Conservation (phyloP, 805 yeast species). For the Zygotorulaspora chibaensis region DNA sequence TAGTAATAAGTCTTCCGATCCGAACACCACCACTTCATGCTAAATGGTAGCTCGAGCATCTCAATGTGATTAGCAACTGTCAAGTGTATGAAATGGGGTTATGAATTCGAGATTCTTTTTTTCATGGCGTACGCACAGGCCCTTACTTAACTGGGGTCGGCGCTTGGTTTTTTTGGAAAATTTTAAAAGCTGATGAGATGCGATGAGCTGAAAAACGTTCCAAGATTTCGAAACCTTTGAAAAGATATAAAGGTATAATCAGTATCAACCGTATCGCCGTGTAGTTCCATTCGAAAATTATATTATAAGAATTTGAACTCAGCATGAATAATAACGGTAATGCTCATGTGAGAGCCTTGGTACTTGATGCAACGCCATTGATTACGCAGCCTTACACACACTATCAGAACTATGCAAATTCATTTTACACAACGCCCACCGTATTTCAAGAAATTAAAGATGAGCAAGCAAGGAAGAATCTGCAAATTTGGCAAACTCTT, state of each 20-base stretch:
- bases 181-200: slow-evolving; percentile 8
- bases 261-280: too few species aligned
- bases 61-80: too few species aligned
- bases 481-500: slow-evolving; percentile 64
- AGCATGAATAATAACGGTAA: slow-evolving; percentile 5
- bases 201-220: slow-evolving; percentile 20
- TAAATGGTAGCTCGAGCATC: too few species aligned
- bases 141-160: too few species aligned
- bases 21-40: too few species aligned
- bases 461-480: slow-evolving; percentile 73
- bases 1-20: too few species aligned
- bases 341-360: slow-evolving; percentile 51
- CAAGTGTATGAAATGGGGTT: too few species aligned
- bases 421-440: slow-evolving; percentile 88
- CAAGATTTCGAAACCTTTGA: background rate
- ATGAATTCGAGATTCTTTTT: too few species aligned
- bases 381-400: slow-evolving; percentile 78
- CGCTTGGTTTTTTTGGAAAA: background rate
- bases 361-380: slow-evolving; percentile 93
- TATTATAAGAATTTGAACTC: background rate
- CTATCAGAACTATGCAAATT: slow-evolving; percentile 62
- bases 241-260: background rate
- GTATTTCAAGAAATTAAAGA: slow-evolving; percentile 84
- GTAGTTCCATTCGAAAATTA: too few species aligned
- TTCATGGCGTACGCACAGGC: too few species aligned